Percentiles rank a stretch among this genome's conserved stretches.
These are phyloP conservation scores for Suillus sp. DNA, from an alignment of 768 basidiomycete genomes.

Conservation along the genomic window DNA sequence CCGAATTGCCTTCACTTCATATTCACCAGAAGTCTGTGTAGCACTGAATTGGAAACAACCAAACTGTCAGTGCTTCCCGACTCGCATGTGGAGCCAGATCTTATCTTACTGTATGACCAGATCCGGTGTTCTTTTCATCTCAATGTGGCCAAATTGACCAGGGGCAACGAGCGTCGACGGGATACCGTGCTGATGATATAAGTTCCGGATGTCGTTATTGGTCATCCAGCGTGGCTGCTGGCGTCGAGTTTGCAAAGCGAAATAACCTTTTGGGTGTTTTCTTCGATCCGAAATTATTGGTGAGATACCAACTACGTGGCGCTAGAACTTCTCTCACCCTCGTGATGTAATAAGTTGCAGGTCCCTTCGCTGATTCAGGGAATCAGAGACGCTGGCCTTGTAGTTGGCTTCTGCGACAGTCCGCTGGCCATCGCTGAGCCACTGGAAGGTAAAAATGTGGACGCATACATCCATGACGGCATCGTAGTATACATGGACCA, in stretches of 20 bases:
- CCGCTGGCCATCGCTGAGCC: constrained; percentile 42
- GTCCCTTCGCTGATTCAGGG: constrained; percentile 90
- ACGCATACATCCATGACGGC: constrained; percentile 68
- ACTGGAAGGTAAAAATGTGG: constrained; percentile 54
- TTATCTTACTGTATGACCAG: constrained; percentile 40
- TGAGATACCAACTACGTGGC: constrained; percentile 40
- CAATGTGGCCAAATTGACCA: constrained; percentile 70
- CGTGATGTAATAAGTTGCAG: constrained; percentile 54
- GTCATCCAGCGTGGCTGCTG: constrained; percentile 76
- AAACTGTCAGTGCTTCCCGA: constrained; percentile 68
- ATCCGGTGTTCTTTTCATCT: constrained; percentile 94
- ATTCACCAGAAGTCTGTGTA: constrained; percentile 86
- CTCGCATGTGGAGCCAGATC: constrained; percentile 5
- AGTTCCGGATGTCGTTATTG: constrained; percentile 50
- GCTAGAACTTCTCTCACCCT: constrained; percentile 18
- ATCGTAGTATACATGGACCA: constrained; percentile 70
- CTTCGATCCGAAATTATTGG: constrained; percentile 84
- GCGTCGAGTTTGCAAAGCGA: constrained; percentile 88
- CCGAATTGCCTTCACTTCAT: constrained; percentile 90
- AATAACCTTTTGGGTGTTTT: constrained; percentile 95
- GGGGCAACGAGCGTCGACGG: constrained; percentile 41
- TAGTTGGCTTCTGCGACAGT: constrained; percentile 83
- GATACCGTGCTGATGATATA: constrained; percentile 37
- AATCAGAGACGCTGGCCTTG: constrained; percentile 84
- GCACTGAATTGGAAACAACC: constrained; percentile 99